Conservation (phyloP, 352 stramenopile species). For the Globisporangium barbulae region DNA sequence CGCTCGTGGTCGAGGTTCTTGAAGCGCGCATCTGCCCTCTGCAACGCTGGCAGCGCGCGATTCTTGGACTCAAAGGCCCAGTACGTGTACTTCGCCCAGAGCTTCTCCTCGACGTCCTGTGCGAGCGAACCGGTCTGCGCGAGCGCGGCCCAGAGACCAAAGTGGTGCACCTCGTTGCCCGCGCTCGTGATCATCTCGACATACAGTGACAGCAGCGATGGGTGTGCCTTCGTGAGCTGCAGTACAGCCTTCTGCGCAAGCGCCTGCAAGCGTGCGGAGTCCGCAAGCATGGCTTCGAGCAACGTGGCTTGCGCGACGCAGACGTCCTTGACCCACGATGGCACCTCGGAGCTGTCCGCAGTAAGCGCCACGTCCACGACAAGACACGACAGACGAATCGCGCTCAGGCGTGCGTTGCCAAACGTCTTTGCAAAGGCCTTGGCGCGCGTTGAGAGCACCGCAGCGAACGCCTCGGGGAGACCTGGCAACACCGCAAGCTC, state of each 20-base stretch:
- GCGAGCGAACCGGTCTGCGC: slow-evolving; percentile 25
- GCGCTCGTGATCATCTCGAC: slow-evolving; percentile 27
- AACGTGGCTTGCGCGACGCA: slow-evolving; percentile 42
- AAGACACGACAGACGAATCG: slow-evolving; percentile 52
- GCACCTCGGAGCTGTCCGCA: slow-evolving; percentile 6
- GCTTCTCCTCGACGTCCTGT: slow-evolving; percentile 30
- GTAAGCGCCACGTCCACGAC: slow-evolving; percentile 39
- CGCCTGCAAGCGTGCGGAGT: slow-evolving; percentile 41
- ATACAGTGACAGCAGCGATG: slow-evolving; percentile 38
- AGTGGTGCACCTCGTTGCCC: slow-evolving; percentile 46
- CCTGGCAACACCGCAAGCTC: slow-evolving; percentile 30
- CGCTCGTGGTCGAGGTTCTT: slow-evolving; percentile 46
- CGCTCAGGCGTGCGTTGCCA: slow-evolving; percentile 43
- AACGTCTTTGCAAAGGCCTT: slow-evolving; percentile 52
- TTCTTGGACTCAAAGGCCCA: slow-evolving; percentile 83
- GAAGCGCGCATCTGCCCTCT: slow-evolving; percentile 43
- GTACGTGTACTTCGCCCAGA: slow-evolving; percentile 57
- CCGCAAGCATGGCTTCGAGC: slow-evolving; percentile 52
- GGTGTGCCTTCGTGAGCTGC: slow-evolving; percentile 43
- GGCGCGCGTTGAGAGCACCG: slow-evolving; percentile 36
- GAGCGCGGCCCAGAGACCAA: slow-evolving; percentile 62
- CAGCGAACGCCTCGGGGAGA: slow-evolving; percentile 50
- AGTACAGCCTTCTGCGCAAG: slow-evolving; percentile 41
- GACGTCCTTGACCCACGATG: slow-evolving; percentile 47
- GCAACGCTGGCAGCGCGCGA: slow-evolving; percentile 36